Conservation (phyloP, 768 basidiomycete species). For the Porphyrellus cyaneotinctus region DNA sequence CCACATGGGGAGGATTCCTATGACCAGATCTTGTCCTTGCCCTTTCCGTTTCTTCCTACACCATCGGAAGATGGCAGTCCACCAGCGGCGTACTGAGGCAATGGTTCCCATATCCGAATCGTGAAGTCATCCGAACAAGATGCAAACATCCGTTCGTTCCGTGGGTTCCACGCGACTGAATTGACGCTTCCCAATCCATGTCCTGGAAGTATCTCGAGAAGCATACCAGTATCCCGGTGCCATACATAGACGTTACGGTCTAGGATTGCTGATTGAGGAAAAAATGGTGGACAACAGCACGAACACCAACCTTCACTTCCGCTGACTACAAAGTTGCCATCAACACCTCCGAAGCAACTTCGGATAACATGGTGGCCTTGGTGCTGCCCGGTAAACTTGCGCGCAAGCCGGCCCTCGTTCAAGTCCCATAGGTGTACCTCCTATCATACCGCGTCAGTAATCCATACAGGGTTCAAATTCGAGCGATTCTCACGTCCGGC, state of each 20-base stretch:
- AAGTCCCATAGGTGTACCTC: constrained; percentile 90
- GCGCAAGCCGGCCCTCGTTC: constrained; percentile 58
- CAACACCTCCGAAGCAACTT: constrained; percentile 89
- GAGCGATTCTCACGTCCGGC: constrained; percentile 62
- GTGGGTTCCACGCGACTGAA: constrained; percentile 94
- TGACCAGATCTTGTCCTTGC: constrained; percentile 60
- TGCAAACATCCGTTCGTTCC: constrained; percentile 87
- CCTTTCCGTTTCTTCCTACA: constrained; percentile 44
- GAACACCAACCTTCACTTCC: constrained; percentile 83
- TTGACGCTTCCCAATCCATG: constrained; percentile 92
- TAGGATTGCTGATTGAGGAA: constrained; percentile 32
- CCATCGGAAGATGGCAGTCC: constrained; percentile 19
- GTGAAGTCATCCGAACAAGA: constrained; percentile 92
- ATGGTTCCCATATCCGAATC: constrained; percentile 82
- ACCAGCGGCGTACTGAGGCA: constrained; percentile 21
- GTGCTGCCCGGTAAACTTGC: constrained; percentile 82
- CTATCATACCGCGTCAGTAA: constrained; percentile 38
- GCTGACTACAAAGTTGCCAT: constrained; percentile 85
- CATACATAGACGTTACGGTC: constrained; percentile 94
- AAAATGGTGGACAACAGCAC: background rate
- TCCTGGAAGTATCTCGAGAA: constrained; percentile 85
- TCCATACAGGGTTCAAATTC: background rate
- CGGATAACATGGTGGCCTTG: constrained; percentile 84
- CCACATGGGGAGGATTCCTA: constrained; percentile 27
- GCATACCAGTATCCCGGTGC: constrained; percentile 79